Base-by-base conservation (phyloP, 768 basidiomycete genomes). In the Tremella mesenterica region DNA sequence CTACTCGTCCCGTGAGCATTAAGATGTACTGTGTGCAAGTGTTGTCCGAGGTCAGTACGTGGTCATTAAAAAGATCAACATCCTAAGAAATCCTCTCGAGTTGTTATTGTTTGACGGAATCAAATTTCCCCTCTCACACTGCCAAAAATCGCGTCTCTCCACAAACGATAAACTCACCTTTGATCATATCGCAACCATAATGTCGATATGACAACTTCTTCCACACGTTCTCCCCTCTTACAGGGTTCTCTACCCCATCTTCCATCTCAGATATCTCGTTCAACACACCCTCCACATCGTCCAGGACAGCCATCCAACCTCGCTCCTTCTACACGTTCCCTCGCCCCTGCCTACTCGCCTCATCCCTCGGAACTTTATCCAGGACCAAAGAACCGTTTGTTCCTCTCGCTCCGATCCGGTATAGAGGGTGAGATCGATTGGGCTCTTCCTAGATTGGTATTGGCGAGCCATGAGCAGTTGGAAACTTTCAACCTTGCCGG, bases 361-460 rank as follows among this genome's bases (percentile, higher is more conserved):
- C 12, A 43, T 1, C 18, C 48, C 3, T 39, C 34, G 82, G 91
- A 88, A 64, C 86, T 88, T n/a, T 86, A 90, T 60, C 76, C 79
- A 1, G 78, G 81, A 2, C 77, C 85, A 0, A 84, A 77, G 67
- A 96, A 96, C 70, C 81, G 92, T 36, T 88, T 96, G 82, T 77
- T 89, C n/a, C 81, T 99, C 14, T 84, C 91, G 2, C 75, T 97
- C 36, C 81, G 83, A 23, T 96, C 88, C 13, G 85, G 83, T 4
- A 84, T 97, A 44, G 78, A 83, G 49, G 73, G 80, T 7, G 93
- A 97, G 66, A 79, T 91, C 52, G 82, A 82, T 52, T 96, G 89
- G 86, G 87, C 91, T 18, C 80, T 99, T 33, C 85, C 89, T 61
- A 83, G 86, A 44, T 79, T 97, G 9, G 83, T 85, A 57, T 81